A percentile compares a stretch with the other conserved stretches of the same genome.
phyloP scores from a whole-genome alignment of 2,329 filamentous ascomycete species.

The Aureobasidium uvarum region DNA sequence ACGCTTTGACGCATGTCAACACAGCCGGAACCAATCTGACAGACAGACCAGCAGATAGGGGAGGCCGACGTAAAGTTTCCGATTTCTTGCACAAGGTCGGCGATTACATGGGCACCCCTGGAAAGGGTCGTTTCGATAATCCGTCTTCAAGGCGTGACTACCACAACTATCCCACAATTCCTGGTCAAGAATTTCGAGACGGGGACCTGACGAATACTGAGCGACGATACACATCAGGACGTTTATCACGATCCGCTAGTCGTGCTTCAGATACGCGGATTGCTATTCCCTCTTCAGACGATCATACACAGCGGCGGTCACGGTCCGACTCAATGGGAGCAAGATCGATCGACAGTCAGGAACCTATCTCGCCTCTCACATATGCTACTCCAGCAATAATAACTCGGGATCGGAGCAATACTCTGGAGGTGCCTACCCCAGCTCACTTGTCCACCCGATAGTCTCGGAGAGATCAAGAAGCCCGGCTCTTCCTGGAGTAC shows the following conservation, averaged over 20 bases:
- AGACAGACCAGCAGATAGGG: constrained; percentile 30
- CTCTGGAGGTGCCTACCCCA: constrained; percentile 32
- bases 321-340: constrained; percentile 27
- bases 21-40: neutral
- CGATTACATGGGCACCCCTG: constrained; percentile 23
- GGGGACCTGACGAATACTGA: constrained; percentile 42
- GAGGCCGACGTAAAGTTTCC: constrained; percentile 48
- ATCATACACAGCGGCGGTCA: neutral
- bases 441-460: neutral
- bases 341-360: constrained; percentile 27
- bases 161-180: constrained; percentile 56
- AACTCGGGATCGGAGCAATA: constrained; percentile 28
- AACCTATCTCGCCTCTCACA: constrained; percentile 7
- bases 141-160: constrained; percentile 51
- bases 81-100: constrained; percentile 44
- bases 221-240: constrained; percentile 44
- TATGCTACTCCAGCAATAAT: constrained; percentile 9
- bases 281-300: constrained; percentile 12
- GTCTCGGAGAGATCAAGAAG: neutral
- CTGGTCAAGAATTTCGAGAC: constrained; percentile 54
- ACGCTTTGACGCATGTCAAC: neutral
- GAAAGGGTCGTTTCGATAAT: constrained; percentile 45
- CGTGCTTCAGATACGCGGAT: constrained; percentile 36
- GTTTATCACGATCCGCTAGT: constrained; percentile 43
- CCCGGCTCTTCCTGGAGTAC: neutral